Base-by-base conservation (phyloP, 176 grass and related monocot genomes). In the Oryza glaberrima region DNA sequence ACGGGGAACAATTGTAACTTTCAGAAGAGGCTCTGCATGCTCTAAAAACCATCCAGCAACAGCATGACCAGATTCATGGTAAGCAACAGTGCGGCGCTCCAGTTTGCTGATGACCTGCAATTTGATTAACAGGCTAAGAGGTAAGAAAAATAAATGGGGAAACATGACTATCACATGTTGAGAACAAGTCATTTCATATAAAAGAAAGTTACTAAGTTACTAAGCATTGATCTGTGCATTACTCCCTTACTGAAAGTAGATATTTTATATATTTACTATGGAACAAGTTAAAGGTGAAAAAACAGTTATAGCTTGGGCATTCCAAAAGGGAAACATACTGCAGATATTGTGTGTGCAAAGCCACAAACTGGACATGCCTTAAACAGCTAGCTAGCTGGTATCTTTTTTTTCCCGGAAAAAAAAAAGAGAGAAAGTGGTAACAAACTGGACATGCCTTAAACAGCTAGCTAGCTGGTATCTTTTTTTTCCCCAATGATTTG, bases 41-140 rank as follows among this genome's bases (percentile, higher is more conserved):
- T 99, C 94, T 73, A 99, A 92, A 84, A 99, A 99, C 96, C 96
- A 99, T 84, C 96, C 96, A 81, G 84, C 88, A 84, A 99, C 91
- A 32, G 93, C 93, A 90, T 95, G 93, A 67, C 93, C 90, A 67
- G 88, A 85, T 86, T 95, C 93, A 83, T 95, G 90, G 76, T 95
- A 95, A 67, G 93, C 93, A 86, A 95, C 90, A 66, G 90, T 92
- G 28, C 88, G 86, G 0, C 93, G 91, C 79, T 99, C 96, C 83
- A 94, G 81, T 87, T 99, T 99, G 83, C 96, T 99, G 80, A 99
- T 96, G 35, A 99, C 96, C 96, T 99, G 74, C 52, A 75, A 44
- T 84, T 47, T 38, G 6, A 69, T 76, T 65, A 40, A 32, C 13
- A 81, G 58, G 14, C 38, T 76, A 23, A 78, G 26, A 38, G 15